These are phyloP conservation scores for Ceratocystis smalleyi DNA, from an alignment of 2,329 filamentous ascomycete species.

Conservation along the genomic window DNA sequence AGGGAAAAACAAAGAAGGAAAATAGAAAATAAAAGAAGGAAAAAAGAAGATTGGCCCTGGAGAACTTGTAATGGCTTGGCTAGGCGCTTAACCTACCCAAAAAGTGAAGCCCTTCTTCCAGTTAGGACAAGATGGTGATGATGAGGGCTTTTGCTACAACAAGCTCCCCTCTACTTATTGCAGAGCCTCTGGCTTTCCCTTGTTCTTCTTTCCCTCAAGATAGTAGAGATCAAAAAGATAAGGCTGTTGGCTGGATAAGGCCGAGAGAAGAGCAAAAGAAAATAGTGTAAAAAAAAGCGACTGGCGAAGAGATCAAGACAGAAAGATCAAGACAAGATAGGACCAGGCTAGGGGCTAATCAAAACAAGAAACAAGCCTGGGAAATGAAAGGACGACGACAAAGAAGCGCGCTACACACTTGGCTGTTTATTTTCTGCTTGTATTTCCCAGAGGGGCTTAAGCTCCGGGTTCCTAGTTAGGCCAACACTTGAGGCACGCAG, in stretches of 20 bases:
- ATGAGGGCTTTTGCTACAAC: background rate
- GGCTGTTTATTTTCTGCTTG: background rate
- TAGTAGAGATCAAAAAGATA: background rate
- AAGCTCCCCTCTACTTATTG: background rate
- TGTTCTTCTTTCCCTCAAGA: background rate
- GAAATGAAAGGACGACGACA: slow-evolving; percentile 3
- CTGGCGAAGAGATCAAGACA: background rate
- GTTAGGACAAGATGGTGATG: background rate
- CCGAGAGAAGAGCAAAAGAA: background rate
- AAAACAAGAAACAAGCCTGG: slow-evolving; percentile 2
- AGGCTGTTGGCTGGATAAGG: background rate
- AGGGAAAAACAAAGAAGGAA: slow-evolving; percentile 1
- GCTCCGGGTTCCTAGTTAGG: background rate
- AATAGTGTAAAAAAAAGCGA: background rate
- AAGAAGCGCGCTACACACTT: slow-evolving; percentile 2
- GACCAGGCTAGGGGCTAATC: background rate
- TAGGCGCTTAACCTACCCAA: slow-evolving; percentile 6
- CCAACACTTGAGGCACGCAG: background rate
- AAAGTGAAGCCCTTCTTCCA: background rate
- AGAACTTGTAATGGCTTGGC: slow-evolving; percentile 8
- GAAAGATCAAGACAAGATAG: background rate
- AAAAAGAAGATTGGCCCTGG: background rate
- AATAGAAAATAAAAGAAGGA: background rate
- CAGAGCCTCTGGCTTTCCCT: background rate
- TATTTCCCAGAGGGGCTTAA: slow-evolving; percentile 1